phyloP scores from a whole-genome alignment of 2,329 filamentous ascomycete genomes.

The Blumeriella jaapii region DNA sequence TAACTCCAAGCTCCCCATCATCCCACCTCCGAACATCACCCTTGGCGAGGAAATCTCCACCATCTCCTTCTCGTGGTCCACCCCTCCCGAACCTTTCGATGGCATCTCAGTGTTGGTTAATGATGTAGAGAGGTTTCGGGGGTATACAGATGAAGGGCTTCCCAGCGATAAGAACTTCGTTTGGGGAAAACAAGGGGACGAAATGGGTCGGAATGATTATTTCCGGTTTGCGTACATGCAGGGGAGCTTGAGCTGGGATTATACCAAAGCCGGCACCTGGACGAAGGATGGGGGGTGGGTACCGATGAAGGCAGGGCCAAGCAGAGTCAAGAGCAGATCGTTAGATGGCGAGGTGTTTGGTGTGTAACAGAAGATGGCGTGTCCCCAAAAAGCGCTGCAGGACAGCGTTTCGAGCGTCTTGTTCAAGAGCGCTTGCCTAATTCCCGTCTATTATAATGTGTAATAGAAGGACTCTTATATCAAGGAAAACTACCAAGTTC shows the following conservation, averaged over 20 bases:
- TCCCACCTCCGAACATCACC: constrained; percentile 37
- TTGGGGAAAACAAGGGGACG: constrained; percentile 40
- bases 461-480: too few species aligned
- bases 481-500: too few species aligned
- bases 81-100: constrained; percentile 45
- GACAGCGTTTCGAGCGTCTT: too few species aligned
- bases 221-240: constrained; percentile 68
- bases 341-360: constrained; percentile 14
- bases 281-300: constrained; percentile 51
- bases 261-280: constrained; percentile 67
- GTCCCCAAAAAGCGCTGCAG: too few species aligned
- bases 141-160: constrained; percentile 47
- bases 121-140: constrained; percentile 71
- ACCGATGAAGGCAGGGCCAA: constrained; percentile 37
- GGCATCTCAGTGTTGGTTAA: constrained; percentile 75
- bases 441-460: too few species aligned
- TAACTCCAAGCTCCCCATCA: constrained; percentile 47
- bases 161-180: constrained; percentile 39
- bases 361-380: too few species aligned
- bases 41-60: constrained; percentile 37
- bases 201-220: constrained; percentile 48
- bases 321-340: constrained; percentile 21
- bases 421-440: too few species aligned
- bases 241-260: constrained; percentile 54
- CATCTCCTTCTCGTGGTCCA: constrained; percentile 26